A percentile compares a stretch with the other conserved stretches of the same genome.
These are phyloP conservation scores for Candida smagusa DNA, from an alignment of 1,139 yeast genomes.

Conservation along the genomic window DNA sequence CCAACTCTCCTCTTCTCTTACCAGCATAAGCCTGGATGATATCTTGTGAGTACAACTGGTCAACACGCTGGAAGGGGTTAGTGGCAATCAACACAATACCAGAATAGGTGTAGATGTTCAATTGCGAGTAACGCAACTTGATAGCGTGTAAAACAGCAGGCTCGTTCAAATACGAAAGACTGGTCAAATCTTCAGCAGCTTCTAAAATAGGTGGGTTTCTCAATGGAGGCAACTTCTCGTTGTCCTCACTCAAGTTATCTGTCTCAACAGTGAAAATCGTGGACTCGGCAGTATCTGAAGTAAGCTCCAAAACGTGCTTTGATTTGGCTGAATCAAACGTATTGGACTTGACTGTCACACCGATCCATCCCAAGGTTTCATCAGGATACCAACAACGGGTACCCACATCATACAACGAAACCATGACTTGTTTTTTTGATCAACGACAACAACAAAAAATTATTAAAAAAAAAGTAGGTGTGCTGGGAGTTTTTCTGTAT, in stretches of 20 bases:
- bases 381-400: slow-evolving; percentile 96
- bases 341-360: slow-evolving; percentile 69
- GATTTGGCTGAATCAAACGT: slow-evolving; percentile 42
- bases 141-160: slow-evolving; percentile 96
- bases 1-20: slow-evolving; percentile 86
- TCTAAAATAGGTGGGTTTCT: slow-evolving; percentile 94
- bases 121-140: slow-evolving; percentile 80
- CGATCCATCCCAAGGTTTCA: slow-evolving; percentile 85
- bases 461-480: neutral
- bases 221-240: slow-evolving; percentile 68
- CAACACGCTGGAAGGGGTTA: slow-evolving; percentile 91
- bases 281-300: slow-evolving; percentile 43
- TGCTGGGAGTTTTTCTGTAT: neutral
- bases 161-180: slow-evolving; percentile 88
- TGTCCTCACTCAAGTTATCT: slow-evolving; percentile 46
- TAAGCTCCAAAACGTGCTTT: slow-evolving; percentile 57
- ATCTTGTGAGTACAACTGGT: slow-evolving; percentile 85
- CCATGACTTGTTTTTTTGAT: slow-evolving; percentile 14
- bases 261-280: slow-evolving; percentile 51
- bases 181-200: slow-evolving; percentile 91
- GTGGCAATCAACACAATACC: slow-evolving; percentile 97
- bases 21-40: slow-evolving; percentile 94
- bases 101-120: slow-evolving; percentile 90
- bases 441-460: neutral
- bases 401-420: slow-evolving; percentile 32